Evolutionary conservation across 2,329 filamentous ascomycete species (phyloP), one percentile per base, ranked within the genome.

Genomic region (Exophiala bonariae): DNA sequence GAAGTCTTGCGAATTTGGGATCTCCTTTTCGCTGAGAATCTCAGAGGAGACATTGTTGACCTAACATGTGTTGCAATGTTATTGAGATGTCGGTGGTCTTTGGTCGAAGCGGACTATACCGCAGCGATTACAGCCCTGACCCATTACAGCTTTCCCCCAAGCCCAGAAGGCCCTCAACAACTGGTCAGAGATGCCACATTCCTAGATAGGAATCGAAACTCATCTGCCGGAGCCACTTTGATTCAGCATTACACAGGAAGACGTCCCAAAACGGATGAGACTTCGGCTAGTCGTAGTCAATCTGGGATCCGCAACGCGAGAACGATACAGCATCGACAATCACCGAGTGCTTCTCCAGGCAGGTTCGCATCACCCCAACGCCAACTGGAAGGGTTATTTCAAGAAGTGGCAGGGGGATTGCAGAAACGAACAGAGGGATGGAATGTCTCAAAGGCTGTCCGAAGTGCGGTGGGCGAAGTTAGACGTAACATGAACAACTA

Each of bases 51-150:
- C 40, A 73, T 97, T 23, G 82, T 97, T 57, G 89, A 97, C 62
- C 77, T 93, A 45, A 84, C 96, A n/a, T 96, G 91, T 58, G 83
- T 96, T 41, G 85, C 90, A 4, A 97, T 99, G 91, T 74, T 99
- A 18, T 74, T 99, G 36, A 82, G 93, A 41, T 89, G 97, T 58
- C 82, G 92, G 47, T 96, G 91, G 91, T 16, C 49, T 90, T 87
- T 99, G 28, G 72, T 97, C 19, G 82, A 89, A 54, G 84, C 88
- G 10, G 92, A 97, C 65, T 96, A 96, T 61, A 92, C 93, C 1
- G 80, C 82, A 28, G 92, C 89, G 7, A 73, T 99, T 43, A 86
- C 89, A 46, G 71, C 95, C 1, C 74, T 97, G 19, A 77, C 97
- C 2, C 88, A 89, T 59, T 97, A 97, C 57, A 89, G 89, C 2